Percentiles rank a stretch among this genome's conserved stretches.
phyloP scores from a whole-genome alignment of 208 protist species.

The Trypanosoma theileri region DNA sequence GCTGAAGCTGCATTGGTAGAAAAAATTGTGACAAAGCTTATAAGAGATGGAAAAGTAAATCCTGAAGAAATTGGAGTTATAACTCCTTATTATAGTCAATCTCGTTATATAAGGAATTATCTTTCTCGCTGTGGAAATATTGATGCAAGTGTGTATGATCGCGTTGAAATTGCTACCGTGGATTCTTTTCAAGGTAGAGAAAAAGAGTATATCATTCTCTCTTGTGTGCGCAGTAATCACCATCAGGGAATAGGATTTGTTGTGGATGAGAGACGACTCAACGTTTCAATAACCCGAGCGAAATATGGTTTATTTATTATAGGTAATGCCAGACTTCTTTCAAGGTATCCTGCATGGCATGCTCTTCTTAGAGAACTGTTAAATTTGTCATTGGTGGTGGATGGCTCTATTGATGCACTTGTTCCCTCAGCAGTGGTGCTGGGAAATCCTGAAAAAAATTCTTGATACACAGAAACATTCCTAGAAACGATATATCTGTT shows the following conservation, averaged over 20 bases:
- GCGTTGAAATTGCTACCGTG: constrained; percentile 93
- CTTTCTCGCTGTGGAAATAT: constrained; percentile 85
- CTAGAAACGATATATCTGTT: too few species aligned
- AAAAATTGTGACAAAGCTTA: constrained; percentile 92
- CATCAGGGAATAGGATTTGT: constrained; percentile 97
- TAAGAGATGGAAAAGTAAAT: constrained; percentile 51
- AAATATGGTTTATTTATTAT: constrained; percentile 96
- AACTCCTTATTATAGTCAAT: constrained; percentile 97
- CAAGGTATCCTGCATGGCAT: constrained; percentile 23
- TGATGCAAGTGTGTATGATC: constrained; percentile 64
- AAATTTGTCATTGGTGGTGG: constrained; percentile 27
- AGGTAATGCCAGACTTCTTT: constrained; percentile 94
- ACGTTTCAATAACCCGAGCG: constrained; percentile 97
- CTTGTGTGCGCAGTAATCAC: constrained; percentile 96
- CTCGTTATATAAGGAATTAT: constrained; percentile 87
- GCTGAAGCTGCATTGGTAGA: constrained; percentile 86
- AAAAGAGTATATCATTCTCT: constrained; percentile 98
- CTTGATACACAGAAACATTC: too few species aligned
- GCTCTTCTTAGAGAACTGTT: constrained; percentile 21
- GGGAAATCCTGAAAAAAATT: constrained; percentile 19
- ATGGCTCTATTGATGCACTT: constrained; percentile 23
- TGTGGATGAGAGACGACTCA: constrained; percentile 94
- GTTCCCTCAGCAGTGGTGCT: constrained; percentile 24
- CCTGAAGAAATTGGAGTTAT: constrained; percentile 96
- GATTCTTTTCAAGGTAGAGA: constrained; percentile 97